Percentiles rank a stretch among this genome's conserved stretches.
phyloP scores from a whole-genome alignment of 116 monocot species.

The Phalaenopsis hybrid region DNA sequence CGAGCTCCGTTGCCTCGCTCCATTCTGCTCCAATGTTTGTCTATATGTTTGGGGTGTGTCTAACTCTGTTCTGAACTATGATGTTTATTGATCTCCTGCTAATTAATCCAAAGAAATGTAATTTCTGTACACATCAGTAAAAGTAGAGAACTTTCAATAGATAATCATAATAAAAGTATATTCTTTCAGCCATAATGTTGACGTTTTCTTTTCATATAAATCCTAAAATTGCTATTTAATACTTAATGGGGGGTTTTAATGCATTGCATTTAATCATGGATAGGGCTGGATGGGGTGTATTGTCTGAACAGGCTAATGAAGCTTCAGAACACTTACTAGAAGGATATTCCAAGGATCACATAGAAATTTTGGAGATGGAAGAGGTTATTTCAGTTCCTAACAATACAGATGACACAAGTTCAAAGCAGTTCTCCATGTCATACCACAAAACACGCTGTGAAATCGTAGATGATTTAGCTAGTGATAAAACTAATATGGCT shows the following conservation, averaged over 20 bases:
- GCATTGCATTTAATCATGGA: neutral
- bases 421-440: constrained; percentile 19
- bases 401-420: constrained; percentile 22
- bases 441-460: constrained; percentile 22
- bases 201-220: neutral
- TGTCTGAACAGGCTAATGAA: constrained; percentile 9
- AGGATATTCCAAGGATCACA: constrained; percentile 5
- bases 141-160: no score
- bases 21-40: no score
- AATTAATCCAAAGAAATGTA: no score
- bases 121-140: no score
- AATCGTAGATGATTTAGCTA: constrained; percentile 15
- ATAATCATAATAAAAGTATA: no score
- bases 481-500: constrained; percentile 14
- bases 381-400: constrained; percentile 24
- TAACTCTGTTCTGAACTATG: no score
- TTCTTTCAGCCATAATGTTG: no score
- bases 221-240: neutral
- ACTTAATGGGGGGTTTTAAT: neutral
- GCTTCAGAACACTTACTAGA: constrained; percentile 13
- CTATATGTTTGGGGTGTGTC: no score
- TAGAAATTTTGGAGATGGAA: constrained; percentile 14
- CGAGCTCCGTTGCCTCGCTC: no score
- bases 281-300: constrained; percentile 19
- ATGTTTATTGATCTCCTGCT: no score